phyloP scores from a whole-genome alignment of 2,329 filamentous ascomycete species.

The Sporothrix variecibatus region DNA sequence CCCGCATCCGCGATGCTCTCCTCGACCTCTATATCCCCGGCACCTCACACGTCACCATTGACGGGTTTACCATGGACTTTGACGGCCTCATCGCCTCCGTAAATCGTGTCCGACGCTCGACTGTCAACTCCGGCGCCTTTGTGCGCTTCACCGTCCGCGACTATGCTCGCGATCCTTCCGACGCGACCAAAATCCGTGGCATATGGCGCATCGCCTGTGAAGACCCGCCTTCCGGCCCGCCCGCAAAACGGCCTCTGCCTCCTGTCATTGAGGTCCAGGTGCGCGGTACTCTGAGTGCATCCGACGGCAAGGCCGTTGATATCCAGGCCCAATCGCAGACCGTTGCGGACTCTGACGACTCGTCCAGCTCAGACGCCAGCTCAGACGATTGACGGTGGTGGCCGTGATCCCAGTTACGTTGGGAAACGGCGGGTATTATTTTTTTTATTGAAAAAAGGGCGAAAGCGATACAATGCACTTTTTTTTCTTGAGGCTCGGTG shows the following conservation, averaged over 20 bases:
- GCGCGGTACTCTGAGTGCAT: constrained; percentile 51
- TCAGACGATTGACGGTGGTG: constrained; percentile 17
- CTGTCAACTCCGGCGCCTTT: constrained; percentile 68
- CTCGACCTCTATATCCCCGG: constrained; percentile 64
- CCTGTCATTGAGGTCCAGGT: constrained; percentile 27
- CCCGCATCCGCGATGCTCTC: constrained; percentile 43
- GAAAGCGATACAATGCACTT: background rate
- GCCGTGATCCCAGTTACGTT: constrained; percentile 14
- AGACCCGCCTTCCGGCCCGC: constrained; percentile 4
- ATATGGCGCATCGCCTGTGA: constrained; percentile 57
- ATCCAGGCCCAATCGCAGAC: background rate
- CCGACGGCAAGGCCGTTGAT: constrained; percentile 42
- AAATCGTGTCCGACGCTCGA: constrained; percentile 57
- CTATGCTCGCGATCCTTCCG: constrained; percentile 58
- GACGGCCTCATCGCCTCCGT: constrained; percentile 56
- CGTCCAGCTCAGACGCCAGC: constrained; percentile 4
- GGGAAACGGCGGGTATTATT: constrained; percentile 1
- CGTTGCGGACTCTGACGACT: constrained; percentile 13
- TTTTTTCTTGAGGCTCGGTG: background rate
- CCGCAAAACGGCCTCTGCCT: constrained; percentile 38
- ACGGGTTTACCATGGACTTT: constrained; percentile 31
- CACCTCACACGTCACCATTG: constrained; percentile 61
- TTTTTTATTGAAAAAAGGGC: background rate
- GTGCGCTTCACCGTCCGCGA: constrained; percentile 71
- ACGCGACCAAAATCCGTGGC: constrained; percentile 71